Conservation (phyloP, 331 rosid species). For the Acacia concinna region DNA sequence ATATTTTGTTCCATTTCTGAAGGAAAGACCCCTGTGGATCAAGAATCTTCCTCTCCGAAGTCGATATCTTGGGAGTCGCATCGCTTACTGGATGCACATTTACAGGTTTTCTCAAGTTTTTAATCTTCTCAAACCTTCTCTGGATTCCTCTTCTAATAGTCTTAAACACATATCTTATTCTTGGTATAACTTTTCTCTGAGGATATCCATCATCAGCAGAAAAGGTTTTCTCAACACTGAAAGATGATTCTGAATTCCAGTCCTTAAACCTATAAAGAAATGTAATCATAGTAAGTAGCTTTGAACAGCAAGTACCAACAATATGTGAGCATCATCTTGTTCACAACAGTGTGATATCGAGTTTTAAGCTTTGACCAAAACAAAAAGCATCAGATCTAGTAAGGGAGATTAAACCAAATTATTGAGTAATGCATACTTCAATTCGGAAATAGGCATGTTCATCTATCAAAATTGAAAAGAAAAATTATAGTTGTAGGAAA, state of each 20-base stretch:
- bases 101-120: slow-evolving; percentile 19
- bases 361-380: not conserved
- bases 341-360: slow-evolving; percentile 1
- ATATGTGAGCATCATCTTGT: not conserved
- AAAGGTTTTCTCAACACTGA: slow-evolving; percentile 34
- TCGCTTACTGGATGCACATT: slow-evolving; percentile 35
- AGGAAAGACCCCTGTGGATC: slow-evolving; percentile 78
- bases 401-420: not conserved
- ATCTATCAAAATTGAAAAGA: too few relatives aligned
- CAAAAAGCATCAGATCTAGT: not conserved
- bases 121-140: slow-evolving; percentile 26
- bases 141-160: slow-evolving; percentile 38
- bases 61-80: slow-evolving; percentile 35
- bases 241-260: slow-evolving; percentile 51
- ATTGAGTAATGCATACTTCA: not conserved
- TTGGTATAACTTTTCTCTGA: slow-evolving; percentile 29
- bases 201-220: slow-evolving; percentile 27
- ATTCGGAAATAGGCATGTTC: not conserved
- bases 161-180: slow-evolving; percentile 30
- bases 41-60: slow-evolving; percentile 44
- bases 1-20: slow-evolving; percentile 83
- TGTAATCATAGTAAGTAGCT: not conserved
- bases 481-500: not conserved
- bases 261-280: slow-evolving; percentile 63
- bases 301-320: not conserved